Evolutionary conservation across 192 early-diverging fungal species (phyloP), one percentile per base, ranked within the genome.

Genomic region (Coemansia sp.): DNA sequence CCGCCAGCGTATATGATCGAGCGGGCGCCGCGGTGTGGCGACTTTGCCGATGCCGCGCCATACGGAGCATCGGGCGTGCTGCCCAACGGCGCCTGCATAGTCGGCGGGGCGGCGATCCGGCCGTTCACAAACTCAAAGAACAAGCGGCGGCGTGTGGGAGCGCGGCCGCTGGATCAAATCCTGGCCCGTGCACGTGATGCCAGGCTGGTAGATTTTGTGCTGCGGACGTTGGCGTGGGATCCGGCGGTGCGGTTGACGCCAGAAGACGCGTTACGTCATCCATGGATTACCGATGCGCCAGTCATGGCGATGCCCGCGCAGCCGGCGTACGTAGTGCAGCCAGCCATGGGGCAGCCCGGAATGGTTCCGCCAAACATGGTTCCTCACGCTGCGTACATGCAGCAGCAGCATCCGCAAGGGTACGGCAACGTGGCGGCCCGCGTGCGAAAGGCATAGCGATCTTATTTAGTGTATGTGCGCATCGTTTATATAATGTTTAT

Each of bases 211-310:
- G 91, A 97, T 60, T 98, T 98, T 83, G 84, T 98, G 49, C 55
- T 83, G 39, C 79, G 81, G 21, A 93, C 94, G 59, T 73, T 98
- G 45, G 84, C 85, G 17, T 98, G 96, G 96, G 91, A 95, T 67
- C 94, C 96, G 7, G 85, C 89, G 55, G 85, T 84, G 56, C 84
- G 96, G 19, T 87, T 98, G 84, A 92, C 85, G 23, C 94, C 96
- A 25, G 79, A 83, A 10, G 92, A 96, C 50, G 95, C 92, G 25
- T 65, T 95, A 24, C 81, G 86, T 22, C 96, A 98, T 62, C 88
- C 88, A 35, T 95, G 90, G 86, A 91, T 94, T 37, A 83, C 80
- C 14, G 89, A 88, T 21, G 83, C 86, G 58, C 69, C 79, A 0
- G 67, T 68, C 25, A 77, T 70, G 67, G 56, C 45, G 8, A 68